These are phyloP conservation scores for Phaeophleospora eucalypticola DNA, from an alignment of 2,329 filamentous ascomycete species.

Conservation along the genomic window DNA sequence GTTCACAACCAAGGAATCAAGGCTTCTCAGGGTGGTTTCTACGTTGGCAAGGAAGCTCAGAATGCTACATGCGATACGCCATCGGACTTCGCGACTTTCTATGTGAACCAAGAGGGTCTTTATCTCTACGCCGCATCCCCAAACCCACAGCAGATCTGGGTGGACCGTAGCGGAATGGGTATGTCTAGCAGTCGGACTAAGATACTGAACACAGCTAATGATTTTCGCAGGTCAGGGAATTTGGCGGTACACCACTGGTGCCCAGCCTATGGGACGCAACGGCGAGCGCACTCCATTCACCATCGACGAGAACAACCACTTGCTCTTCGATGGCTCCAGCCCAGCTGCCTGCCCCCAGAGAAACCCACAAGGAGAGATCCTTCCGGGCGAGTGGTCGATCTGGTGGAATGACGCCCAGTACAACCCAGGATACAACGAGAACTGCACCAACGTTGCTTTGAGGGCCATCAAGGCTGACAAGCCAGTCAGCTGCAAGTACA, in stretches of 20 bases:
- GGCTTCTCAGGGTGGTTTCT: conserved; percentile 12
- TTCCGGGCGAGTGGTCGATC: conserved; percentile 4
- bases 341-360: conserved; percentile 11
- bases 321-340: conserved; percentile 10
- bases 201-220: neutral
- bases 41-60: conserved; percentile 14
- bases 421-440: conserved; percentile 11
- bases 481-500: conserved; percentile 11
- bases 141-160: conserved; percentile 14
- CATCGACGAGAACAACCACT: conserved; percentile 7
- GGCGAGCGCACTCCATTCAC: conserved; percentile 7
- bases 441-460: conserved; percentile 8
- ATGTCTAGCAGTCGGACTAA: neutral
- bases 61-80: conserved; percentile 10
- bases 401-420: conserved; percentile 8
- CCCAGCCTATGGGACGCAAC: conserved; percentile 4
- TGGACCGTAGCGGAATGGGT: conserved; percentile 16
- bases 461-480: conserved; percentile 7
- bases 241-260: conserved; percentile 10
- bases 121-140: conserved; percentile 10
- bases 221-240: conserved; percentile 1
- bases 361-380: neutral
- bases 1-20: conserved; percentile 20
- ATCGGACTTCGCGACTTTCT: conserved; percentile 10
- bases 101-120: conserved; percentile 5